phyloP scores from a whole-genome alignment of 2,329 filamentous ascomycete genomes.

The Alternaria sp. region DNA sequence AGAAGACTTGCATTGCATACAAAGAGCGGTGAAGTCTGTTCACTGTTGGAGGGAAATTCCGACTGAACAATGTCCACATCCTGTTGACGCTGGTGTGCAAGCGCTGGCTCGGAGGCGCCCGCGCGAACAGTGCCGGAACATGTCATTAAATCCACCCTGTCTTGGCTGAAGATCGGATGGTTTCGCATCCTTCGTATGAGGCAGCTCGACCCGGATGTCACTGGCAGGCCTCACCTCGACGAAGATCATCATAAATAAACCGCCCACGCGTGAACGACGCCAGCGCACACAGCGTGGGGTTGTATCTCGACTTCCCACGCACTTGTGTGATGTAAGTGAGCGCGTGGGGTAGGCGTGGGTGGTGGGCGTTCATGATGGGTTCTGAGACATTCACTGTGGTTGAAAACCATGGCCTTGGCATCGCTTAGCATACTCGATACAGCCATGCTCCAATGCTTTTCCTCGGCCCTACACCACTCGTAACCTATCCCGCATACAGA shows the following conservation, averaged over 20 bases:
- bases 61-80: neutral
- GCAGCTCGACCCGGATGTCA: conserved; percentile 22
- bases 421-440: conserved; percentile 31
- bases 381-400: conserved; percentile 28
- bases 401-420: conserved; percentile 25
- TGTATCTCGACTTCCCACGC: conserved; percentile 8
- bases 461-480: conserved; percentile 19
- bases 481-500: conserved; percentile 20
- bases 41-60: conserved; percentile 23
- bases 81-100: conserved; percentile 9
- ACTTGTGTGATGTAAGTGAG: conserved; percentile 6
- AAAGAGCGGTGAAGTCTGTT: conserved; percentile 45
- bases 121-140: conserved; percentile 9
- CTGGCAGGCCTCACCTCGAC: conserved; percentile 14
- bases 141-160: conserved; percentile 18
- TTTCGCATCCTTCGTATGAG: conserved; percentile 23
- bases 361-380: conserved; percentile 12
- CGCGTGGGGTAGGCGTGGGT: conserved; percentile 24
- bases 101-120: conserved; percentile 17
- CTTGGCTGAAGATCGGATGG: conserved; percentile 40
- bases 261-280: conserved; percentile 12
- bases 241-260: conserved; percentile 9
- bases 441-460: conserved; percentile 10
- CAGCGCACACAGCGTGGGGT: conserved; percentile 17
- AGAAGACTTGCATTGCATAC: conserved; percentile 29